Base-by-base conservation (phyloP, 2,329 filamentous ascomycete species). In the Escovopsis sp. region DNA sequence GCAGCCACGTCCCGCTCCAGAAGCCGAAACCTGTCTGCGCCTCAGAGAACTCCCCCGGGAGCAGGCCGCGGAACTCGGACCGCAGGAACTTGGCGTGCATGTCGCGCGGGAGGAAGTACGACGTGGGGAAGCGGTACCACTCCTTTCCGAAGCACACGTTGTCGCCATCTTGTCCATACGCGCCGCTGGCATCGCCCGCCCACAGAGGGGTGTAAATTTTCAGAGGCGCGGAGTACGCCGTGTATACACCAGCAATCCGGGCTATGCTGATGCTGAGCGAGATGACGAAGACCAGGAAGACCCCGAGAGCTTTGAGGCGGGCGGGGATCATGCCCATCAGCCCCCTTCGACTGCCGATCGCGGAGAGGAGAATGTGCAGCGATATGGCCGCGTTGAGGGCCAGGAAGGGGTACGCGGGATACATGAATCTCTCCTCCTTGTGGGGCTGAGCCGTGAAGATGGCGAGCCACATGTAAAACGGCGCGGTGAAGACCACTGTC, bases 341-440 rank as follows among this genome's bases (percentile, higher is more conserved):
- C 1, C 74, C 74, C 50, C 72, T 76, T 0, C 81, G 76, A 16
- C 77, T 79, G 14, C 88, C 86, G 38, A 94, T 63, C 32, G 81
- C 79, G 11, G 78, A 70, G 13, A 96, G 70, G 2, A 93, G 55
- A 44, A 93, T 81, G 58, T 96, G 87, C 31, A 93, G 66, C 4
- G 84, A 75, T 41, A 95, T 73, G 8, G 89, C 84, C 3, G 88
- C 88, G 53, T 94, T 95, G 31, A 98, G 69, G 0, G 84, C 82
- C 32, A 98, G 69, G 48, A 89, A 86, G 1, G 91, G 91, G 54
- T 98, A 98, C 2, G 78, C 84, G 0, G 91, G 91, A 54, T 94
- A 98, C 88, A 98, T 96, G 66, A 98, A 98, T 7, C 91, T 74
- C 62, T 98, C 91, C 59, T 98, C 91, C 56, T 98, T 98, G 64